These are phyloP conservation scores for Acacia crassicarpa DNA, from an alignment of 306 rosid species.

Conservation along the genomic window DNA sequence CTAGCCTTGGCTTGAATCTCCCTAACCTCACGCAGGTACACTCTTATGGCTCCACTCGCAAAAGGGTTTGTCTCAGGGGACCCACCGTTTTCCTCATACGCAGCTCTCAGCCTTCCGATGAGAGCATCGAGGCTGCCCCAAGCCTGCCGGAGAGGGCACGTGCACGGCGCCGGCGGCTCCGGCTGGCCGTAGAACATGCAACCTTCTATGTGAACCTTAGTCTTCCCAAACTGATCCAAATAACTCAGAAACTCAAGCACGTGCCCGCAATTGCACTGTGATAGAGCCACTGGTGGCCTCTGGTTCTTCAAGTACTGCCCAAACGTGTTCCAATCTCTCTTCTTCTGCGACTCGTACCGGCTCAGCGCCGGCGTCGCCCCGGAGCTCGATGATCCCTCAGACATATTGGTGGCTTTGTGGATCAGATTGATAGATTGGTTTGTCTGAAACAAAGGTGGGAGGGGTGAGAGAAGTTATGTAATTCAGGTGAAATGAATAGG, in stretches of 20 bases:
- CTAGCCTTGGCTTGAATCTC: slow-evolving; percentile 95
- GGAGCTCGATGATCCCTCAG: slow-evolving; percentile 50
- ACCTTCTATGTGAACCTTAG: slow-evolving; percentile 87
- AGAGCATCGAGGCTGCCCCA: slow-evolving; percentile 99
- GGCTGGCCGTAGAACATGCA: slow-evolving; percentile 95
- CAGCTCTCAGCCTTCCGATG: slow-evolving; percentile 90
- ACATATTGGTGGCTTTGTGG: background rate
- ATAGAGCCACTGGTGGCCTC: slow-evolving; percentile 75
- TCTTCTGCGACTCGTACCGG: slow-evolving; percentile 90
- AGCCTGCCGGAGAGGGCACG: slow-evolving; percentile 89
- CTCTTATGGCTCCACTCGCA: slow-evolving; percentile 77
- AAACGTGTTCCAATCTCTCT: slow-evolving; percentile 97
- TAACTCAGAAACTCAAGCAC: slow-evolving; percentile 85
- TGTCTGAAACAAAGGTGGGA: slow-evolving; percentile 24
- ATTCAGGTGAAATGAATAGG: slow-evolving; percentile 77
- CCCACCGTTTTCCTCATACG: slow-evolving; percentile 95
- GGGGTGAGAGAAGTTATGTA: slow-evolving; percentile 3
- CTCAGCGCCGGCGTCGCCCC: slow-evolving; percentile 48
- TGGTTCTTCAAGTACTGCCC: slow-evolving; percentile 90
- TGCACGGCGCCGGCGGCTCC: slow-evolving; percentile 92
- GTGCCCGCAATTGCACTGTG: slow-evolving; percentile 81
- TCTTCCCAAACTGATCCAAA: slow-evolving; percentile 93
- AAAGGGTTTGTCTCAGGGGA: slow-evolving; percentile 76
- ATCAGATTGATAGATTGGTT: background rate
- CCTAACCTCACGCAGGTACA: slow-evolving; percentile 82